Percentiles rank a stretch among this genome's conserved stretches.
phyloP scores from a whole-genome alignment of 345 rosid species.

The Citropsis articulata region DNA sequence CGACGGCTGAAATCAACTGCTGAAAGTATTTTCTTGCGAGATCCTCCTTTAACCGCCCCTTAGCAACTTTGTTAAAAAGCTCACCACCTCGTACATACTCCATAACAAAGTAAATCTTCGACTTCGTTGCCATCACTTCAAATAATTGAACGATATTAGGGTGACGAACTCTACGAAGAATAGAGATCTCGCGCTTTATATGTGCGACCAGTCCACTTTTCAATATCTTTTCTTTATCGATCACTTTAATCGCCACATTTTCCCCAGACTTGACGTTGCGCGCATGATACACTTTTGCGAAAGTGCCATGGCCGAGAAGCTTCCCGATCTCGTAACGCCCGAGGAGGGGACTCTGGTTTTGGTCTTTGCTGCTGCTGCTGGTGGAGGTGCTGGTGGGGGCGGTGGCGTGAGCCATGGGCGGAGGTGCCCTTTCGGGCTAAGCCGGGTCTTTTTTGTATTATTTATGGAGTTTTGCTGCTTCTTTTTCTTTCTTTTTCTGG shows the following conservation, averaged over 20 bases:
- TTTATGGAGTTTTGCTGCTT: neutral
- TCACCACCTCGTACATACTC: conserved; percentile 82
- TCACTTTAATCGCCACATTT: conserved; percentile 68
- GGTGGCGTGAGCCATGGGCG: conserved; percentile 8
- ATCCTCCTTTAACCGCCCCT: conserved; percentile 63
- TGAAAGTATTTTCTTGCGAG: conserved; percentile 69
- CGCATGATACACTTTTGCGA: conserved; percentile 86
- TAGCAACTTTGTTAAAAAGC: conserved; percentile 62
- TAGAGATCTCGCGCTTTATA: conserved; percentile 76
- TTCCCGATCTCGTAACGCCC: conserved; percentile 71
- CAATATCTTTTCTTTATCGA: conserved; percentile 73
- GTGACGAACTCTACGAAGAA: conserved; percentile 86
- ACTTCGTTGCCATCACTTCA: conserved; percentile 86
- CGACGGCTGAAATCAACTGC: conserved; percentile 72
- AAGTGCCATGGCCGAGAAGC: conserved; percentile 81
- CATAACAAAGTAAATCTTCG: conserved; percentile 88
- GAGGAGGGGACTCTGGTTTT: conserved; percentile 48
- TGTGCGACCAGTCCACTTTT: conserved; percentile 65
- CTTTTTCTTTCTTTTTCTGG: too few species aligned
- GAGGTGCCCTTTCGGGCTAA: neutral
- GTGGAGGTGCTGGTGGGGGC: conserved; percentile 7
- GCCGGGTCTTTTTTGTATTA: too few species aligned
- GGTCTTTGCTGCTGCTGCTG: conserved; percentile 22
- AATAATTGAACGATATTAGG: conserved; percentile 74
- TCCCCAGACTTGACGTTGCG: conserved; percentile 50